Base-by-base conservation (phyloP, 495 filamentous ascomycete species). In the Venustampulla echinocandica region DNA sequence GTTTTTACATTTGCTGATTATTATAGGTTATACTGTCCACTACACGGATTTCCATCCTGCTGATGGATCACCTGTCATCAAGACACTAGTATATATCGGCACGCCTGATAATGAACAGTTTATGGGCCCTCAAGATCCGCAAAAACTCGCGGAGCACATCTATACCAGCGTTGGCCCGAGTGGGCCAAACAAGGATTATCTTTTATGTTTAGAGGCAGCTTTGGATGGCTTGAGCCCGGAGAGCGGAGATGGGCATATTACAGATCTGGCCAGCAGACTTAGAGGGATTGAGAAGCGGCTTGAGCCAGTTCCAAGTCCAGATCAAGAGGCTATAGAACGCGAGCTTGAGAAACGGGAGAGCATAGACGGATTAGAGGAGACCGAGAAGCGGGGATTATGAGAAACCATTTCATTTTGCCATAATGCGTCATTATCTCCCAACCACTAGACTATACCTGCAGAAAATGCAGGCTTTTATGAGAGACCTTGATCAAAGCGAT, bases 21-120 rank as follows among this genome's bases (percentile, higher is more conserved):
- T 30, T 30, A 30, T 7, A 21, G 93, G 93, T 5, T 97, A 97
- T 61, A 84, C 77, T 24, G 88, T 92, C 52, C 87, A 93, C 59
- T 86, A 86, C 63, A 90, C 86, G 17, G 79, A 81, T 1, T 95
- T 95, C 63, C 69, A 85, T 59, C 75, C 84, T 9, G 68, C 74
- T 10, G 57, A 69, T 44, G 66, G 61, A 15, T 59, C 69, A 23
- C 54, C 58, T 32, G 45, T 58, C 22, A 55, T 54, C 47, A 50
- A 38, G 41, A 74, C 77, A 4, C 59, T 95, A 51, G 87, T 97
- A 0, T 99, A 99, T 61, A 97, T 99, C 60, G 93, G 93, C 10
- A 85, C 90, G 2, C 93, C 93, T 0, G 74, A 76, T 13, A 99
- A 99, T 57, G 87, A 90, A 39, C 93, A 97, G 58, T 99, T 99